Evolutionary conservation across 2,329 filamentous ascomycete species (phyloP), one percentile per base, ranked within the genome.

Genomic region (Aotearoamyces nothofagi): DNA sequence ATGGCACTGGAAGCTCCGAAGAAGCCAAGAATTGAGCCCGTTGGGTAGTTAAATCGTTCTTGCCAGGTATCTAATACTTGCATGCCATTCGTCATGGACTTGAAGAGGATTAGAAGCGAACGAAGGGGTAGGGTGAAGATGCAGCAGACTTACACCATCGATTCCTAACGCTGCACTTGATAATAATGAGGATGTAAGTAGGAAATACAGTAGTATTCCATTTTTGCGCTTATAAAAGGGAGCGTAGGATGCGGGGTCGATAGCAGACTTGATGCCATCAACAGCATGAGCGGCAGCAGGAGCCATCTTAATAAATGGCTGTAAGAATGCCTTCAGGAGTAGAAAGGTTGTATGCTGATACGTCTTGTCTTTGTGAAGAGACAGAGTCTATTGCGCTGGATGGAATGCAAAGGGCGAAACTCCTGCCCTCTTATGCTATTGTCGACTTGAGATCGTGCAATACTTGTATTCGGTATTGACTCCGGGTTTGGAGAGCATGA

Each of bases 91-190:
- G 51, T 55, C 52, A 54, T 55, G 27, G 40, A 49, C 49, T 50
- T 11, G 9, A 25, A 10, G 14, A 17, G 19, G 19, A 8, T n/a
- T n/a, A n/a, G n/a, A n/a, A n/a, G n/a, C 19, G 22, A 30, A 15
- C 11, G 25, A n/a, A n/a, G n/a, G n/a, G n/a, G n/a, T n/a, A n/a
- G n/a, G n/a, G n/a, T n/a, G n/a, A n/a, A n/a, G n/a, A n/a, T n/a
- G n/a, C n/a, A n/a, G 9, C 17, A 4, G 22, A 46, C 51, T 38
- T 42, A 54, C 52, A 11, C 55, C 56, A 22, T 58, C 56, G 23
- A 58, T 56, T 9, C 56, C 56, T 15, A 55, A 42, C 3, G 55
- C 53, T 14, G 53, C 51, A 33, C 54, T 58, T 17, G 55, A 52
- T 17, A 58, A 38, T 1, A 57, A 44, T 4, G 55, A 58, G 0